Base-by-base conservation (phyloP, 208 protist species). In the Crithidia expoeki region DNA sequence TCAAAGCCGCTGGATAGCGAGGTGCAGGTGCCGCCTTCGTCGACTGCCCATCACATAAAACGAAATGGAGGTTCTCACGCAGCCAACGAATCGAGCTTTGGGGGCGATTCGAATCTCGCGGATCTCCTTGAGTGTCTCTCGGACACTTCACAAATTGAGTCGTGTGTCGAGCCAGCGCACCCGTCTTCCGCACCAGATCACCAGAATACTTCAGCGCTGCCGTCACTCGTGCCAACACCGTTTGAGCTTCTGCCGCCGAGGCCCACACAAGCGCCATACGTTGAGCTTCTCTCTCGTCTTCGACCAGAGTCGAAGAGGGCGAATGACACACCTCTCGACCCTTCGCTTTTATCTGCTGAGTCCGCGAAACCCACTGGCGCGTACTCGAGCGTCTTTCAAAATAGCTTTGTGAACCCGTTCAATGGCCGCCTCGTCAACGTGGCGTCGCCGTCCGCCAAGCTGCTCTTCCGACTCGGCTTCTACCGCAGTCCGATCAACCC, bases 331-430 rank as follows among this genome's bases (percentile, higher is more conserved):
- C 11, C 42, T 1, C 16, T 28, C 4, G 25, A 17, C 36, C n/a
- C 40, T 17, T 42, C 52, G 0, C n/a, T 23, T 25, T 16, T n/a
- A 27, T 10, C 30, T 25, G 28, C 50, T 16, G 34, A 16, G 16
- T 25, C 42, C 19, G 2, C 58, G 36, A 34, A 16, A 10, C 40
- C 46, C 21, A 21, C 44, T 16, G 55, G 40, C 19, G 23, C 28
- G 6, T 74, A 72, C 47, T 23, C 60, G 6, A 28, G 42, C 0
- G 21, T 74, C 6, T 74, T 77, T 19, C 16, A 28, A 2, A 36
- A 44, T 11, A 56, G 36, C 47, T 73, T 92, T 53, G 68, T 96
- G 28, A 93, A 96, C 66, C 89, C 92, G 5, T 96, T 96, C 76
- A 91, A 66, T 25, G 83, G 85, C 23, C 84, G 83, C 33, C 62